Base-by-base conservation (phyloP, 148 eudicot species). In the Rhododendron ovatum region DNA sequence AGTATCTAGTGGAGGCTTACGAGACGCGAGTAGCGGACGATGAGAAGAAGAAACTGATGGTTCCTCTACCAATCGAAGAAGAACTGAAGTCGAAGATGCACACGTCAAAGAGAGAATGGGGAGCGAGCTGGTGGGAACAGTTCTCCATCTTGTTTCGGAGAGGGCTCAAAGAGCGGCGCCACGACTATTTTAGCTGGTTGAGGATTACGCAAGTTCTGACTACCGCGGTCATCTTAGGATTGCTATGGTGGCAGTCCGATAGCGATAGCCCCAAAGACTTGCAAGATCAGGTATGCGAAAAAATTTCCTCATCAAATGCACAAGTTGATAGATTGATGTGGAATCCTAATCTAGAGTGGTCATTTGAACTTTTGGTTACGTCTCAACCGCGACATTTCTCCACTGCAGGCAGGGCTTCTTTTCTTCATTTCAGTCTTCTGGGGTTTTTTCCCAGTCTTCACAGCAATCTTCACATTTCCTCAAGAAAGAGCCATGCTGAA, bases 101-200 rank as follows among this genome's bases (percentile, higher is more conserved):
- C n/a, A 63, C n/a, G 41, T 45, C 80, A 7, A 87, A 80, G 81
- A 86, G 95, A 86, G 93, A 94, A 89, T 97, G 99, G 99, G 99
- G 99, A 85, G 96, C 98, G 84, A 95, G 95, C 91, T 97, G 99
- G 99, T 93, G 94, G 85, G 90, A 95, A 74, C 99, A 95, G 75
- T 95, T 90, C 80, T 86, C 90, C 57, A 97, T 97, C n/a, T 84
- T 97, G 81, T 93, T 93, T 84, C 50, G 87, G 83, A 91, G 99
- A 92, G 99, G 99, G 55, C 88, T 97, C 69, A 97, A 94, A 93
- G 99, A 97, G 89, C 86, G 99, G 82, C 86, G 91, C 63, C 96
- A 97, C 73, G 99, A 97, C 84, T 95, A 97, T 84, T 97, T 97
- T 80, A 94, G 99, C 92, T 97, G 99, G 99, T 88, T 97, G 79